Evolutionary conservation across 768 basidiomycete genomes (phyloP), one percentile per base, ranked within the genome.

Genomic region (Kwoniella heveanensis): DNA sequence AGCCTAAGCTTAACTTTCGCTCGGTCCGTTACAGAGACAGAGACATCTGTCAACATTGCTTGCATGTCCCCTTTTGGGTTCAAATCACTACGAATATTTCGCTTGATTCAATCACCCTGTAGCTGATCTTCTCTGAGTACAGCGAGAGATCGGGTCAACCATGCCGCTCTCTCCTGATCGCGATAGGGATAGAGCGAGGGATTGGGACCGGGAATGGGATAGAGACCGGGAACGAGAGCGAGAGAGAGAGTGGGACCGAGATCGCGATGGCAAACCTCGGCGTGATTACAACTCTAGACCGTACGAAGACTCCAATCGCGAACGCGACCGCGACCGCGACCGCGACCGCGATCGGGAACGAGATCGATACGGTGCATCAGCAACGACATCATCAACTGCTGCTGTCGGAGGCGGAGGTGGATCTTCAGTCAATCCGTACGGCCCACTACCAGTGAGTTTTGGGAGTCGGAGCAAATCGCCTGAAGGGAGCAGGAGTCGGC

Each of bases 271-370:
- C 19, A 17, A 44, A 10, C 39, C n/a, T n/a, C n/a, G n/a, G n/a
- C n/a, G n/a, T n/a, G n/a, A n/a, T n/a, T n/a, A n/a, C n/a, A n/a
- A n/a, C n/a, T n/a, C n/a, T n/a, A n/a, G n/a, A n/a, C n/a, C n/a
- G n/a, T n/a, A n/a, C n/a, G n/a, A n/a, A n/a, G n/a, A n/a, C n/a
- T n/a, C n/a, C n/a, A n/a, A n/a, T n/a, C n/a, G n/a, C n/a, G n/a
- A n/a, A n/a, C n/a, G n/a, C n/a, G n/a, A n/a, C n/a, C n/a, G n/a
- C 17, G 46, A 21, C 27, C n/a, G 47, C 12, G 46, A 47, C 9
- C 25, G 6, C 12, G 12, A 46, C n/a, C 27, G 48, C 27, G 57
- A 58, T 22, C 22, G 57, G n/a, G 57, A 58, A 5, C 25, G 57
- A 50, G 57, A 49, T 17, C 27, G 47, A 17, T 24, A 49, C 22